A percentile compares a stretch with the other conserved stretches of the same genome.
These are phyloP conservation scores for Clathrus columnatus DNA, from an alignment of 768 basidiomycete genomes.

Conservation along the genomic window DNA sequence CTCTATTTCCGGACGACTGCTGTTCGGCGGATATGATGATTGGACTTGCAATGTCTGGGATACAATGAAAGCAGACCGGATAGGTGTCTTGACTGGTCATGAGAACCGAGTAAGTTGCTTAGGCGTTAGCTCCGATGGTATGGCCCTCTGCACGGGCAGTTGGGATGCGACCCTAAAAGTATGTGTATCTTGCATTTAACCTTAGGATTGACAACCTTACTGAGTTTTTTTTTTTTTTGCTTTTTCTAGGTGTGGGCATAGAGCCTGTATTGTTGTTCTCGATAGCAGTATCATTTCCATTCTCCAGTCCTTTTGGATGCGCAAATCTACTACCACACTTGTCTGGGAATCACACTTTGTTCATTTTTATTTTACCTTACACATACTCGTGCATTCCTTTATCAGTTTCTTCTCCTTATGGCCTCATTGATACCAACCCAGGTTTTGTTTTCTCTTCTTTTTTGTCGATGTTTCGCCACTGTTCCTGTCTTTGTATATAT, in stretches of 20 bases:
- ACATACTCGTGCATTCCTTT: conserved; percentile 18
- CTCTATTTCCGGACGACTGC: conserved; percentile 92
- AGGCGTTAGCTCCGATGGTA: conserved; percentile 92
- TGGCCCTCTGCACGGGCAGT: conserved; percentile 96
- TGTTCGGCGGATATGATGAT: conserved; percentile 98
- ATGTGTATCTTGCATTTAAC: conserved; percentile 22
- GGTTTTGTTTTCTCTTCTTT: no score
- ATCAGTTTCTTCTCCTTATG: conserved; percentile 12
- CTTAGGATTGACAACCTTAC: conserved; percentile 9
- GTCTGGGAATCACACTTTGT: conserved; percentile 21
- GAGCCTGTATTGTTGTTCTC: not conserved
- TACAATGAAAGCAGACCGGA: conserved; percentile 95
- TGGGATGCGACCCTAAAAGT: conserved; percentile 98
- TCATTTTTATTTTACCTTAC: conserved; percentile 23
- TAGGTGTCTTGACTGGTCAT: conserved; percentile 94
- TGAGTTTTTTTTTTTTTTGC: conserved; percentile 13
- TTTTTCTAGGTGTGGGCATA: conserved; percentile 76
- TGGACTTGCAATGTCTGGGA: conserved; percentile 99
- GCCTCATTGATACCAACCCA: no score
- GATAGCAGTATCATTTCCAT: not conserved
- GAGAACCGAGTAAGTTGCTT: conserved; percentile 97
- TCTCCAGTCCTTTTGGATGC: not conserved
- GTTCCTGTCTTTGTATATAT: no score
- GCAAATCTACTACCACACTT: not conserved
- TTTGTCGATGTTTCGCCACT: no score